Evolutionary conservation across 495 filamentous ascomycete genomes (phyloP).

Genomic region (Viridothelium virens): DNA sequence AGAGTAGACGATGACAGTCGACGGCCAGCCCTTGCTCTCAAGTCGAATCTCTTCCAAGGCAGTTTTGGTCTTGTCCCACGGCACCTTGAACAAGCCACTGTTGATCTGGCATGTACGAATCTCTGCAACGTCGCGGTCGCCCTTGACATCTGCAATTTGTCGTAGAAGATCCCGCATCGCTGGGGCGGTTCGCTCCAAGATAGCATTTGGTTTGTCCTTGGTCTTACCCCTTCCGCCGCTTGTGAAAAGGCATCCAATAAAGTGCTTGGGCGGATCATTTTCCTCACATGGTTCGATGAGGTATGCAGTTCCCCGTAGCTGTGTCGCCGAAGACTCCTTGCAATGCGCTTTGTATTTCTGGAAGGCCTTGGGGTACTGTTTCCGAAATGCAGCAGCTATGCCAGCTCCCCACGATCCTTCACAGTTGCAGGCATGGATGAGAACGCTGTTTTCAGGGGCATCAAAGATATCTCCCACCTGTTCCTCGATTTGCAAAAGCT

Average conservation of each 20-base stretch:
- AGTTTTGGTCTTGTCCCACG: slow-evolving; percentile 30
- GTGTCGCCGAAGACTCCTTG: slow-evolving; percentile 10
- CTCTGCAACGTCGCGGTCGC: slow-evolving; percentile 17
- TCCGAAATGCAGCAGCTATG: slow-evolving; percentile 34
- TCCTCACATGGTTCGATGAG: slow-evolving; percentile 32
- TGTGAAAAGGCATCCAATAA: slow-evolving; percentile 37
- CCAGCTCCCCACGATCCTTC: slow-evolving; percentile 32
- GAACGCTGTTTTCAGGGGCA: slow-evolving; percentile 28
- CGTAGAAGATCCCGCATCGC: slow-evolving; percentile 32
- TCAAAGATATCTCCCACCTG: slow-evolving; percentile 34
- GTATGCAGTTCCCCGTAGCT: slow-evolving; percentile 27
- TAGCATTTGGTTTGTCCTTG: slow-evolving; percentile 28
- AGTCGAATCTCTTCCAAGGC: slow-evolving; percentile 32
- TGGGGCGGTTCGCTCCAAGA: slow-evolving; percentile 30
- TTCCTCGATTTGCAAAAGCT: slow-evolving; percentile 21
- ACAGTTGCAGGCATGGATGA: slow-evolving; percentile 40
- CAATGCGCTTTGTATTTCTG: slow-evolving; percentile 30
- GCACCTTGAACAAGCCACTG: slow-evolving; percentile 33
- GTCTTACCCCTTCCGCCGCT: slow-evolving; percentile 25
- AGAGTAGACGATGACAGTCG: background rate
- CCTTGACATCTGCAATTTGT: slow-evolving; percentile 22
- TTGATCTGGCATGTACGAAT: slow-evolving; percentile 38
- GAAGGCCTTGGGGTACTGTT: slow-evolving; percentile 33
- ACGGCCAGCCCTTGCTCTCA: slow-evolving; percentile 12
- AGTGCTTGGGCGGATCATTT: slow-evolving; percentile 22